Base-by-base conservation (phyloP, 2,329 filamentous ascomycete genomes). In the Fusarium brachygibbosum region DNA sequence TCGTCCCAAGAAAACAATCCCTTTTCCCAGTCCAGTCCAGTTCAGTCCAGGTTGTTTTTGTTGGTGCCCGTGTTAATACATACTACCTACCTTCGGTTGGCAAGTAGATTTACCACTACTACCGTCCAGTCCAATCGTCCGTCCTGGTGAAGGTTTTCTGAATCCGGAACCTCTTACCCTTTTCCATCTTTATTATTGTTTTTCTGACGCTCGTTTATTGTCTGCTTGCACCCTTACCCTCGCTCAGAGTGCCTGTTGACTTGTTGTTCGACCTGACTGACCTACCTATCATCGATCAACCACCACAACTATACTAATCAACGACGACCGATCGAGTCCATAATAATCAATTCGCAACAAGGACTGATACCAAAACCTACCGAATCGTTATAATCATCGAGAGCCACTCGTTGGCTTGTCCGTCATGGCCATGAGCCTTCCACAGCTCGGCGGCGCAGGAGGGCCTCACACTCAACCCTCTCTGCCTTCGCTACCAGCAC, bases 401-500 rank as follows among this genome's bases (percentile, higher is more conserved):
- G 66, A 75, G 76, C 72, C 76, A 73, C 64, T 61, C 28, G 58
- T 61, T 74, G 76, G 77, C 75, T 77, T 76, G 79, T 75, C 79
- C 79, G 83, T 73, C 78, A 91, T 91, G 88, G 84, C 88, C 77
- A 83, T 86, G 80, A 88, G 85, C 76, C 80, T 88, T 65, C 85
- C 86, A 63, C 79, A 84, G 44, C 75, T 83, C 66, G 82, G 80
- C 63, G 79, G 82, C 76, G 79, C 78, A 77, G 87, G 86, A 79
- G 88, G 88, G 64, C 86, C 88, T 82, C 93, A 90, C 83, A 93
- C 86, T 68, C 93, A 97, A 82, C 88, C 93, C 60, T 98, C 95
- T 64, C 85, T 99, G 75, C 94, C 95, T 23, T 90, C 93, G 66
- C 85, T 99, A 71, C 95, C 96, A 48, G 89, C 92, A 66, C 96